Base-by-base conservation (phyloP, 768 basidiomycete species). In the Agaricus blazei region DNA sequence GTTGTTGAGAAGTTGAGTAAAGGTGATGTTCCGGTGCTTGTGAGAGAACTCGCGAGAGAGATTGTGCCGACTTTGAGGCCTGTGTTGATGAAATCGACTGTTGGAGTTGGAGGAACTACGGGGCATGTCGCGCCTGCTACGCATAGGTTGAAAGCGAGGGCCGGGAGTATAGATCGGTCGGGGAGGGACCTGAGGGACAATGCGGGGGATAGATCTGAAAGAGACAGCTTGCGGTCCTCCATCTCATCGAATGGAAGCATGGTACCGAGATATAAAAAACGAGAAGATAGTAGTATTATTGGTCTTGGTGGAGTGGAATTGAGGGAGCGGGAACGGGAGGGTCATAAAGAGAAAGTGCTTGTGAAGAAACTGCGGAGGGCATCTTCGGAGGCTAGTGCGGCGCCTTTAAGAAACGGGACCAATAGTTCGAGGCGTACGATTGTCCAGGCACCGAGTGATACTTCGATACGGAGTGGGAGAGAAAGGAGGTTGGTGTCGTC, bases 1-100 rank as follows among this genome's bases (percentile, higher is more conserved):
- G 83, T 93, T 3, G 91, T 99, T 54, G 82, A 85, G 60, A 79
- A 80, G 58, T 72, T 98, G 48, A 84, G 87, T 48, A 74, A 75
- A 9, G 75, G 74, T 9, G 97, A 99, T 67, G 89, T 84, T 11
- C 94, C 96, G 0, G 88, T 98, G 15, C 79, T 99, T 28, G 93
- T 97, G 15, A 78, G 90, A 55, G 91, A 98, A 67, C 70, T 97
- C 44, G 93, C 93, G 19, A 79, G 87, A 62, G 91, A 93, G 69
- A 91, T 93, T 56, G 74, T 91, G 24, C 91, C 91, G 0, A 79
- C 84, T 0, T 76, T 93, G 42, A 80, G 81, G 37, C 89, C 90
- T 2, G 90, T 79, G 5, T 68, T 91, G 62, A 83, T 54, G 52
- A 54, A n/a, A 37, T 47, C 52, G 23, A 19, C 52, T 14, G 45